Evolutionary conservation across 78 protist species (phyloP).

Genomic region (Chrysochromulina tobinii): DNA sequence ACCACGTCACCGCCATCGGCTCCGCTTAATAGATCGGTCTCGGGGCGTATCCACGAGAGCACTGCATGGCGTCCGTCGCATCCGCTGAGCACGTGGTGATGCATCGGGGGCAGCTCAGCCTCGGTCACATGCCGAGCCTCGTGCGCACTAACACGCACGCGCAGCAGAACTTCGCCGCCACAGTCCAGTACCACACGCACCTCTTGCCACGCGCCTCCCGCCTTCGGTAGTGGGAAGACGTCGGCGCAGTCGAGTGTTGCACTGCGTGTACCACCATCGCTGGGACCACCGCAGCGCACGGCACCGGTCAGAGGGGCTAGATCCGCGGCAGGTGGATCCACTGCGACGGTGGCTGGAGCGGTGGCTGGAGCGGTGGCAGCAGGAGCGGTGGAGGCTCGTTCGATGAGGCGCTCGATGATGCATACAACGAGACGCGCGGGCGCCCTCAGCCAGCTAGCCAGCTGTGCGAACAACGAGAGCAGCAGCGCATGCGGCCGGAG

Average conservation of each 20-base stretch:
- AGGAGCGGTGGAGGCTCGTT: too few relatives aligned
- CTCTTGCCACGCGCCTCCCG: neutral
- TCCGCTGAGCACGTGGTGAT: neutral
- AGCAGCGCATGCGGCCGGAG: too few relatives aligned
- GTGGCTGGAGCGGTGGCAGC: too few relatives aligned
- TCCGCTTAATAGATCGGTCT: neutral
- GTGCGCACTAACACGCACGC: neutral
- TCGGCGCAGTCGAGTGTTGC: neutral
- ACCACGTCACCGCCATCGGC: neutral
- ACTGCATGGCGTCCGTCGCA: neutral
- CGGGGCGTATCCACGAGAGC: neutral
- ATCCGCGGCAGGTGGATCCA: too few relatives aligned
- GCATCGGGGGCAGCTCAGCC: neutral
- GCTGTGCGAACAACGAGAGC: too few relatives aligned
- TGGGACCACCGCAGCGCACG: too few relatives aligned
- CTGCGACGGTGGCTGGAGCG: too few relatives aligned
- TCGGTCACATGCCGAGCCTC: neutral
- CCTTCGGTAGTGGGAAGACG: neutral
- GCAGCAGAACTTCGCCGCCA: neutral
- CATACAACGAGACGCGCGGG: neutral
- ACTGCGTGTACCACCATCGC: too few relatives aligned
- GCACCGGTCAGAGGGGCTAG: too few relatives aligned
- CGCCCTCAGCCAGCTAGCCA: neutral
- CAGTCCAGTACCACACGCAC: too few relatives aligned
- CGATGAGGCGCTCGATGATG: neutral